These are phyloP conservation scores for Chloromonas sp. DNA, from an alignment of 163 green algal genomes.

Conservation along the genomic window DNA sequence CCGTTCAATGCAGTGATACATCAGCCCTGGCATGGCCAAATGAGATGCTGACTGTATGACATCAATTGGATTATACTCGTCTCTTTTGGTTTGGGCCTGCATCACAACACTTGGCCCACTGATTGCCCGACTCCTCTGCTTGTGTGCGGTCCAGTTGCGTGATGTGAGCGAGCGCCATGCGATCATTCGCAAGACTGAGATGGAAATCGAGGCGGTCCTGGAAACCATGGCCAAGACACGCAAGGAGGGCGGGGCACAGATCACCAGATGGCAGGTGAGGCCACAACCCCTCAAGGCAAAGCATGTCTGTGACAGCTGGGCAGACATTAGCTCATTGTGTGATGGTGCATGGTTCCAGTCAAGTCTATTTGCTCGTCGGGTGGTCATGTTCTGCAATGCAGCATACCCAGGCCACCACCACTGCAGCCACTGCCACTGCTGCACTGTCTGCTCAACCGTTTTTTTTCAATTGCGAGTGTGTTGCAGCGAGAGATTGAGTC, in stretches of 20 bases:
- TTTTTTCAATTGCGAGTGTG: no score
- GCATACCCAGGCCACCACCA: neutral
- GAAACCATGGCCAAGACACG: conserved; percentile 28
- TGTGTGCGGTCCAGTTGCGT: neutral
- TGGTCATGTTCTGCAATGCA: neutral
- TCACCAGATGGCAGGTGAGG: conserved; percentile 1
- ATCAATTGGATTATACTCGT: no score
- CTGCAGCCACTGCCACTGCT: neutral
- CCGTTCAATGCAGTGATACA: no score
- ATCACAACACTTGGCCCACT: neutral
- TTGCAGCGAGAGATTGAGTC: neutral
- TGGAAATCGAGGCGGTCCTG: conserved; percentile 50
- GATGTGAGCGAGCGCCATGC: neutral
- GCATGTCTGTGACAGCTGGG: no score
- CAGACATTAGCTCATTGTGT: neutral
- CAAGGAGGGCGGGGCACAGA: conserved; percentile 44
- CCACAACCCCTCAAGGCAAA: neutral
- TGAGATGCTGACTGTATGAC: no score
- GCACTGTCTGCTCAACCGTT: neutral
- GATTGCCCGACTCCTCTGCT: neutral
- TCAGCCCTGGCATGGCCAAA: no score
- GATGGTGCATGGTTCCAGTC: neutral
- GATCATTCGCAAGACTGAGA: conserved; percentile 56
- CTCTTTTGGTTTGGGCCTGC: no score
- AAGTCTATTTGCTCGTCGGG: neutral